Conservation (phyloP, 768 basidiomycete species). For the Xerocomus spinulosus region DNA sequence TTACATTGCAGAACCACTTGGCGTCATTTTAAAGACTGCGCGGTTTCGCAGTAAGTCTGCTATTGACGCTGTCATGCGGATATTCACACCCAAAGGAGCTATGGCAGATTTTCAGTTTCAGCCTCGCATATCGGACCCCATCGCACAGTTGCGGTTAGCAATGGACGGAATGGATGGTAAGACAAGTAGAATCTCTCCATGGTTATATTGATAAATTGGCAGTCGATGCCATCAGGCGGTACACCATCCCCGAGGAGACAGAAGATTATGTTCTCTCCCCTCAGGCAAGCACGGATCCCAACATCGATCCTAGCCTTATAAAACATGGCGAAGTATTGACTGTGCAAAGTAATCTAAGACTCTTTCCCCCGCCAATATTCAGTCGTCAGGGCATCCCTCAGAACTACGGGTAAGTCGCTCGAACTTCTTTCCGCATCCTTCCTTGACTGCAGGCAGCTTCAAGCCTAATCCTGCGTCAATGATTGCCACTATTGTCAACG, state of each 20-base stretch:
- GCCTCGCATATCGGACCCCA: slow-evolving; percentile 66
- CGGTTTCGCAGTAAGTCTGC: slow-evolving; percentile 78
- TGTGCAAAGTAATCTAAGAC: slow-evolving; percentile 56
- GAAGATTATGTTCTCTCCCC: slow-evolving; percentile 52
- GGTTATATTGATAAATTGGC: slow-evolving; percentile 1
- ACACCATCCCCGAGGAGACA: slow-evolving; percentile 61
- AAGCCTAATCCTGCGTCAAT: slow-evolving; percentile 75
- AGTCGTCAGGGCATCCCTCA: slow-evolving; percentile 76
- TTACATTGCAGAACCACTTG: slow-evolving; percentile 69
- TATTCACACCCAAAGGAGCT: slow-evolving; percentile 42
- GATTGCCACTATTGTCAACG: slow-evolving; percentile 58
- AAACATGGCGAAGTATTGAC: slow-evolving; percentile 11
- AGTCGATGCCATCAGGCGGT: slow-evolving; percentile 77
- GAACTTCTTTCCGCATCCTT: not conserved
- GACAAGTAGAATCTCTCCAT: slow-evolving; percentile 11
- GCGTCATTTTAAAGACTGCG: slow-evolving; percentile 74
- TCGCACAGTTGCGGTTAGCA: slow-evolving; percentile 61
- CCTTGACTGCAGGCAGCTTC: slow-evolving; percentile 45
- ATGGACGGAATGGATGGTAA: slow-evolving; percentile 83
- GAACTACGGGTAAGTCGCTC: slow-evolving; percentile 62
- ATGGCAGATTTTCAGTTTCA: slow-evolving; percentile 94
- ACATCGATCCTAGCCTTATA: slow-evolving; percentile 49
- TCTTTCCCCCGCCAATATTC: slow-evolving; percentile 89
- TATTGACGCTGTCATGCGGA: not conserved
- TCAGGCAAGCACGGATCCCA: slow-evolving; percentile 30